Base-by-base conservation (phyloP, 192 early-diverging fungal species). In the Umbelopsis sp. region DNA sequence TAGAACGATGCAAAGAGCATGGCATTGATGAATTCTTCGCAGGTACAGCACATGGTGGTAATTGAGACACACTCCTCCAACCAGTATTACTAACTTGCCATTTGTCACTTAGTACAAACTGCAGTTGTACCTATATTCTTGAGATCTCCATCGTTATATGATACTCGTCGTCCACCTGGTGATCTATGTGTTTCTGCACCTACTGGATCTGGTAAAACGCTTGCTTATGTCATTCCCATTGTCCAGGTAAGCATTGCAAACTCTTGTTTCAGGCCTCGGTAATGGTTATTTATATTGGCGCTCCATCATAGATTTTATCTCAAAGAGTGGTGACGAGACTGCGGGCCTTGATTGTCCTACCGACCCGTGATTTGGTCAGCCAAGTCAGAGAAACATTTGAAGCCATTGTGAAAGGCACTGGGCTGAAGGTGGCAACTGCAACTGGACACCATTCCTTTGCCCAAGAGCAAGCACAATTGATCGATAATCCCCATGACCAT, bases 131-230 rank as follows among this genome's bases (percentile, higher is more conserved):
- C 97, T 2, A 84, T 87, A 15, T 85, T 98, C 25, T 84, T 92
- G 30, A 76, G 80, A 23, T 85, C 92, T 16, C 90, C 87, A 64
- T 75, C 84, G 23, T 78, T 90, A 41, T 83, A 88, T 30, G 85
- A 88, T 67, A 84, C 89, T 47, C 85, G 89, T n/a, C 90, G 88
- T 25, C 88, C 87, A 25, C 88, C 92, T 9, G 92, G 94, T 21
- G 96, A 97, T 74, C 72, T 99, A 23, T 96, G 95, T 72, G 95
- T 99, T 16, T 96, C 95, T 10, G 93, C 95, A 20, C 92, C 96
- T 0, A 99, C 97, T 1, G 97, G 97, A 35, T 93, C 91, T 55
- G 97, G 97, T 23, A 99, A 99, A 76, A 99, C 97, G 2, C 79
- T 99, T 45, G 95, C 96, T 0, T 99, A 95, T 84, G 95, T 95